phyloP scores from a whole-genome alignment of 1,284 basidiomycete genomes.

The Pyrrhoderma lamaoense region DNA sequence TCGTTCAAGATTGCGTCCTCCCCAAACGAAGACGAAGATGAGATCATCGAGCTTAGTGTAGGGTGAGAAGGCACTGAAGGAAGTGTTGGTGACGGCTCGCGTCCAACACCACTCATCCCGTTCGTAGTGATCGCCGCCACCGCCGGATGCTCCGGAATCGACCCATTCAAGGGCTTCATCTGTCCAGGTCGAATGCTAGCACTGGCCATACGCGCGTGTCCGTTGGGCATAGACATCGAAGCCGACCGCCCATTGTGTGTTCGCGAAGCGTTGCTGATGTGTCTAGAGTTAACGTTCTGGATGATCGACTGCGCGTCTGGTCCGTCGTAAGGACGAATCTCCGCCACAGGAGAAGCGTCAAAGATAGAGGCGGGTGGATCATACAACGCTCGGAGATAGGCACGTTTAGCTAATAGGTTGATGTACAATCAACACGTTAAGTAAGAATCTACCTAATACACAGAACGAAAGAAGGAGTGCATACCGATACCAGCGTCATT shows the following conservation, averaged over 20 bases:
- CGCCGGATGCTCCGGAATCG: slow-evolving; percentile 45
- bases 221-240: slow-evolving; percentile 49
- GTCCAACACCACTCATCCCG: slow-evolving; percentile 30
- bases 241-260: slow-evolving; percentile 56
- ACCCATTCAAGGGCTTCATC: slow-evolving; percentile 30
- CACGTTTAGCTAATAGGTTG: slow-evolving; percentile 85
- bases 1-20: slow-evolving; percentile 43
- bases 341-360: slow-evolving; percentile 44
- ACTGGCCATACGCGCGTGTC: slow-evolving; percentile 27
- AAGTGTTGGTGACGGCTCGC: slow-evolving; percentile 73
- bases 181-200: slow-evolving; percentile 32
- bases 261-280: slow-evolving; percentile 53
- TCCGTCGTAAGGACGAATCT: slow-evolving; percentile 87
- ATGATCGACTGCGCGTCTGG: slow-evolving; percentile 90
- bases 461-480: slow-evolving; percentile 27
- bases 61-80: slow-evolving; percentile 73
- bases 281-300: slow-evolving; percentile 74
- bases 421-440: too few relatives aligned
- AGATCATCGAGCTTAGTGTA: slow-evolving; percentile 74
- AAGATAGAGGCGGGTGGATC: slow-evolving; percentile 68
- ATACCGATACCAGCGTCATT: slow-evolving; percentile 75
- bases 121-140: slow-evolving; percentile 16
- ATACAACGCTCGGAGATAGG: slow-evolving; percentile 84
- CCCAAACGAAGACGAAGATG: slow-evolving; percentile 52
- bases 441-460: not conserved